Percentiles rank a stretch among this genome's conserved stretches.
Evolutionary conservation across 2,329 filamentous ascomycete genomes (phyloP).

Genomic region (Microsporum audouinii): DNA sequence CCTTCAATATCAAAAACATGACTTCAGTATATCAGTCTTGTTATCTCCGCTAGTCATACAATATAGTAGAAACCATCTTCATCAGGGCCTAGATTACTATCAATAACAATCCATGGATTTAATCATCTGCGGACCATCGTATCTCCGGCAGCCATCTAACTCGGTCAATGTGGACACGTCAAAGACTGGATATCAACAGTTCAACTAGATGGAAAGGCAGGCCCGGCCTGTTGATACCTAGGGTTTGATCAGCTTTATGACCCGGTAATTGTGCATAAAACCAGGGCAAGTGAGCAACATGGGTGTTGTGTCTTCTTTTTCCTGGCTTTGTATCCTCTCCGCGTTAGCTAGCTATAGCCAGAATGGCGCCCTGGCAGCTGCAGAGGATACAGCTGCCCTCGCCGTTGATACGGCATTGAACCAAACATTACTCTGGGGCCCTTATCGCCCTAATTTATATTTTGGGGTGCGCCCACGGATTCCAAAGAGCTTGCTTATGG

Average conservation of each 20-base stretch:
- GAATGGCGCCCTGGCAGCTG: background rate
- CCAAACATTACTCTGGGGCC: slow-evolving; percentile 85
- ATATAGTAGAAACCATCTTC: too few species aligned
- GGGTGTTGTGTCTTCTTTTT: slow-evolving; percentile 19
- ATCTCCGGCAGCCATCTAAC: background rate
- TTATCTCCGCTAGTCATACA: too few species aligned
- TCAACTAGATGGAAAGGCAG: background rate
- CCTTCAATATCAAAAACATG: background rate
- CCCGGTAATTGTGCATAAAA: background rate
- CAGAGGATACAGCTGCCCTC: slow-evolving; percentile 15
- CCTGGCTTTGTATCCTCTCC: slow-evolving; percentile 20
- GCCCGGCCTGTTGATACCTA: background rate
- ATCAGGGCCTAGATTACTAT: too few species aligned
- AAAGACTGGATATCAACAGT: background rate
- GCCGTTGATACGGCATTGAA: slow-evolving; percentile 48
- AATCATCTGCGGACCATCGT: background rate
- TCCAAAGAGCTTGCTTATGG: slow-evolving; percentile 68
- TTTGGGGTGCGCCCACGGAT: slow-evolving; percentile 79
- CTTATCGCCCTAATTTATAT: slow-evolving; percentile 87
- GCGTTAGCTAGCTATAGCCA: background rate
- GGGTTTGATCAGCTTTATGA: background rate
- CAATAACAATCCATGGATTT: too few species aligned
- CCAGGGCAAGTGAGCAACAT: slow-evolving; percentile 2
- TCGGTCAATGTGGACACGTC: background rate
- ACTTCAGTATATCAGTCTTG: background rate